A percentile compares a stretch with the other conserved stretches of the same genome.
These are phyloP conservation scores for Fistulifera pelliculosa DNA, from an alignment of 108 stramenopile genomes.

Conservation along the genomic window DNA sequence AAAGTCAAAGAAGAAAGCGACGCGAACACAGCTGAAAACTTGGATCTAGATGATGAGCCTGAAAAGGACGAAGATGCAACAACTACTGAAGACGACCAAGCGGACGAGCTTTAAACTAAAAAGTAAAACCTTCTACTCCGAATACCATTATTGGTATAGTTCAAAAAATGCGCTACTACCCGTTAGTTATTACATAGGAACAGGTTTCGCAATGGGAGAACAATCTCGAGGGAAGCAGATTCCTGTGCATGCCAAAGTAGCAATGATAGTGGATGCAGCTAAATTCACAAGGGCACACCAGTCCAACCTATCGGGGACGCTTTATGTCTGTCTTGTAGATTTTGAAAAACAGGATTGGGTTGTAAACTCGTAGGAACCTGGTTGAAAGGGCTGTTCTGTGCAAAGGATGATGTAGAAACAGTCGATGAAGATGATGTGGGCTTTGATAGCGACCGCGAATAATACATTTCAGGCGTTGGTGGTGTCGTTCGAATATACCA, in stretches of 20 bases:
- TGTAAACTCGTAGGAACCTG: not conserved
- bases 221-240: too few species aligned
- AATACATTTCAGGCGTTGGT: conserved; percentile 63
- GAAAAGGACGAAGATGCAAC: conserved; percentile 1
- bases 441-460: conserved; percentile 1
- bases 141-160: not conserved
- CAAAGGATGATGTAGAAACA: not conserved
- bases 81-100: not conserved
- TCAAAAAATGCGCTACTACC: not conserved
- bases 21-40: conserved; percentile 32
- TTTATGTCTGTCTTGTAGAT: conserved; percentile 16
- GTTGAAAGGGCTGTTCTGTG: not conserved
- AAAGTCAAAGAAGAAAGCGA: conserved; percentile 19
- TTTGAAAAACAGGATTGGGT: conserved; percentile 34
- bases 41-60: conserved; percentile 36
- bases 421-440: not conserved
- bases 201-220: too few species aligned
- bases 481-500: conserved; percentile 74
- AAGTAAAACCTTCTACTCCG: not conserved
- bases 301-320: conserved; percentile 29
- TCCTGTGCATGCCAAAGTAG: too few species aligned
- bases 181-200: not conserved
- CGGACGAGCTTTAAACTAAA: conserved; percentile 5
- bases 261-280: too few species aligned
- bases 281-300: conserved; percentile 23